phyloP scores from a whole-genome alignment of 345 rosid species.

The Eucalyptus cloeziana region DNA sequence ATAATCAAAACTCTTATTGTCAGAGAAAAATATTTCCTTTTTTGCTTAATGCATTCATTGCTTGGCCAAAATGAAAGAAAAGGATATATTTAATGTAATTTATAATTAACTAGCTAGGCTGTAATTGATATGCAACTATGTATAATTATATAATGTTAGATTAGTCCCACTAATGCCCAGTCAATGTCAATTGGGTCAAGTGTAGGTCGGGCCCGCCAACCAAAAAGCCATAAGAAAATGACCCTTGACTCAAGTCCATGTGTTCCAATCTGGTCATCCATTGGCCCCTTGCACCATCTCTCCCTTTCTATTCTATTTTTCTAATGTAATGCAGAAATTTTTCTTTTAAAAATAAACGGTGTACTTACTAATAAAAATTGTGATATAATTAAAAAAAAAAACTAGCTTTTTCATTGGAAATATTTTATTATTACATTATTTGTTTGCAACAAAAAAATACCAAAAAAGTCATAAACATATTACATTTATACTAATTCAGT shows the following conservation, averaged over 20 bases:
- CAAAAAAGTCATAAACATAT: no score
- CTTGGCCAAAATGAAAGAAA: neutral
- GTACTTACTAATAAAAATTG: neutral
- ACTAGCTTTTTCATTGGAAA: neutral
- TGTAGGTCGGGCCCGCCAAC: neutral
- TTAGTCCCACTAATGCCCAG: neutral
- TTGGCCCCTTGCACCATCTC: neutral
- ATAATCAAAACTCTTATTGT: neutral
- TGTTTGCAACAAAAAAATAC: neutral
- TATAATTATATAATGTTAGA: neutral
- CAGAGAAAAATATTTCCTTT: neutral
- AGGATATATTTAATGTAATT: neutral
- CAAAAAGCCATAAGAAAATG: neutral
- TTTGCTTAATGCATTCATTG: neutral
- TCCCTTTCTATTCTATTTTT: neutral
- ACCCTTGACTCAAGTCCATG: neutral
- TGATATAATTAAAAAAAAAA: neutral
- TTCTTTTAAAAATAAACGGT: neutral
- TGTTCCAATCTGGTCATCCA: neutral
- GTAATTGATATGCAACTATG: neutral
- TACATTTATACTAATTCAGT: rapidly evolving
- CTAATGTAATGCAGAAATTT: neutral
- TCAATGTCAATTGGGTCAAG: neutral
- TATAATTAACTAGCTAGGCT: neutral
- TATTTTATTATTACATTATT: neutral